phyloP scores from a whole-genome alignment of 768 basidiomycete species.

The Termitomyces bulborhizus region DNA sequence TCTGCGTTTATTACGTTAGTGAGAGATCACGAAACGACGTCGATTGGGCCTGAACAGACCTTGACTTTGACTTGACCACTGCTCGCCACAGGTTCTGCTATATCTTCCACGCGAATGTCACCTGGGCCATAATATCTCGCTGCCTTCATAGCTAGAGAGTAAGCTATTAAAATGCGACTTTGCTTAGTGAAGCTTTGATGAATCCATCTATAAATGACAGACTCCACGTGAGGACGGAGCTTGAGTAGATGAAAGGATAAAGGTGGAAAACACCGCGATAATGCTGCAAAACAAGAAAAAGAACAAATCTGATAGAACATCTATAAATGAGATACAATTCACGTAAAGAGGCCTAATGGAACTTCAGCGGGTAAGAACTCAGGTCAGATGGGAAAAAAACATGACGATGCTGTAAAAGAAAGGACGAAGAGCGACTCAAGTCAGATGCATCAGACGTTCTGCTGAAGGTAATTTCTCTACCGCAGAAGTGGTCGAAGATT shows the following conservation, averaged over 20 bases:
- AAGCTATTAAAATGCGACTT: neutral
- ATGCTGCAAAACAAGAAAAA: no score
- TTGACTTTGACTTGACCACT: conserved; percentile 39
- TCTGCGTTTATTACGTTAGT: conserved; percentile 7
- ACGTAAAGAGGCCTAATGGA: no score
- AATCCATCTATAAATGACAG: neutral
- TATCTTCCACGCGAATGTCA: conserved; percentile 37
- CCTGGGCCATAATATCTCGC: conserved; percentile 38
- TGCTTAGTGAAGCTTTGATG: no score
- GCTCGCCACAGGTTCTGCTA: conserved; percentile 28
- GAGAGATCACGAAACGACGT: neutral
- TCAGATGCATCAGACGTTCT: neutral
- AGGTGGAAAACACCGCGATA: neutral
- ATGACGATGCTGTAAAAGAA: neutral
- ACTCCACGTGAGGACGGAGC: no score
- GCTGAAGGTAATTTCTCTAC: neutral
- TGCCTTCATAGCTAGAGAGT: conserved; percentile 29
- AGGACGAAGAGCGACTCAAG: neutral
- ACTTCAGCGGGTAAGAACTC: neutral
- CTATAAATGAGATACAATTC: neutral
- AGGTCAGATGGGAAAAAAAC: neutral
- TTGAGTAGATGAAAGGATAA: no score
- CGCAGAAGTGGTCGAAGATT: neutral
- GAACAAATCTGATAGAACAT: neutral
- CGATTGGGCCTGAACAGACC: conserved; percentile 17